Percentiles rank a stretch among this genome's conserved stretches.
Evolutionary conservation across 129 eudicot species (phyloP).

Genomic region (Flaveria robusta): DNA sequence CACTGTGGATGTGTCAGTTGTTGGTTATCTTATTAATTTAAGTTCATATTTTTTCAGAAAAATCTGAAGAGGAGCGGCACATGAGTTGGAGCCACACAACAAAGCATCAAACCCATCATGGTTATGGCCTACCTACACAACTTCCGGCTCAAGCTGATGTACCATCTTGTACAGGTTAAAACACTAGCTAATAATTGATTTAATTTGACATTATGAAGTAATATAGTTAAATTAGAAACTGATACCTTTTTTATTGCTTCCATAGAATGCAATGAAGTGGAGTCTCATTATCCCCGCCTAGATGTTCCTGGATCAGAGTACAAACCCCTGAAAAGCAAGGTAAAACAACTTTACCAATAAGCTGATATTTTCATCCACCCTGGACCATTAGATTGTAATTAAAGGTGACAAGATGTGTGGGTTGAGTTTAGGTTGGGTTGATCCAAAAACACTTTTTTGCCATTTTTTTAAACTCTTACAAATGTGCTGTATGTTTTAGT

Average conservation of each 20-base stretch:
- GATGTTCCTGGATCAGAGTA: slow-evolving; percentile 90
- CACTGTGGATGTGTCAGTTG: slow-evolving; percentile 8
- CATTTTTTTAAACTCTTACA: background rate
- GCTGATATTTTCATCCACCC: background rate
- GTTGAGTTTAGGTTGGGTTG: background rate
- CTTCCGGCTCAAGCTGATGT: slow-evolving; percentile 84
- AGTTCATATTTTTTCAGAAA: slow-evolving; percentile 43
- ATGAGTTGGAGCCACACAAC: slow-evolving; percentile 53
- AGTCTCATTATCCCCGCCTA: slow-evolving; percentile 68
- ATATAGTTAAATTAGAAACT: slow-evolving; percentile 11
- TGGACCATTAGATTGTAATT: background rate
- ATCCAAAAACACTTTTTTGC: background rate
- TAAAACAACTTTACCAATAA: slow-evolving; percentile 19
- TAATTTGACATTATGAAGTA: background rate
- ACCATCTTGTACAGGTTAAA: slow-evolving; percentile 87
- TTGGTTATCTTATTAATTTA: slow-evolving; percentile 9
- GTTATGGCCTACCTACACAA: slow-evolving; percentile 62
- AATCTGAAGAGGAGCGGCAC: slow-evolving; percentile 49
- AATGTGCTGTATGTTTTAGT: background rate
- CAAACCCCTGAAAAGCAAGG: slow-evolving; percentile 69
- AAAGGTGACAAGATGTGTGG: background rate
- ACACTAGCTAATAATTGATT: slow-evolving; percentile 5
- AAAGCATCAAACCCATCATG: slow-evolving; percentile 46
- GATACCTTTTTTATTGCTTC: slow-evolving; percentile 15
- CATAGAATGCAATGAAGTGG: slow-evolving; percentile 63